phyloP scores from a whole-genome alignment of 352 stramenopile genomes.

The Phytopythium chamaehyphon region DNA sequence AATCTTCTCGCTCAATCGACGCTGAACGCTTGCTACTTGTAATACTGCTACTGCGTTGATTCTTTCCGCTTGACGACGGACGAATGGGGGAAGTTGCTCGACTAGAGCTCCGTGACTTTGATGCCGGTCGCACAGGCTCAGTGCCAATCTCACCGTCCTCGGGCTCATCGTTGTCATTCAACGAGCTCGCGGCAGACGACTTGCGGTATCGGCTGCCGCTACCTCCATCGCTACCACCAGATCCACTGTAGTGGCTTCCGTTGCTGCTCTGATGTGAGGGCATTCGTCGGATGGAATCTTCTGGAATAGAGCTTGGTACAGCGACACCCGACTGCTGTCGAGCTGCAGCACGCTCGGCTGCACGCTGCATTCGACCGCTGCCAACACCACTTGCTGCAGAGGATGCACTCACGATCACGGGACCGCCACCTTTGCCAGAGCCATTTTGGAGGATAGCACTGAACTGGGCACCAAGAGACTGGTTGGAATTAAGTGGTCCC shows the following conservation, averaged over 20 bases:
- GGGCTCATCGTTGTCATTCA: slow-evolving; percentile 26
- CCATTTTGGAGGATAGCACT: slow-evolving; percentile 71
- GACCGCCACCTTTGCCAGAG: slow-evolving; percentile 1
- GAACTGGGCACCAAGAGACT: slow-evolving; percentile 64
- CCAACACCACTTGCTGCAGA: slow-evolving; percentile 15
- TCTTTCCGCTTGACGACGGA: slow-evolving; percentile 13
- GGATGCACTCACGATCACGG: slow-evolving; percentile 6
- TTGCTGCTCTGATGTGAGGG: slow-evolving; percentile 16
- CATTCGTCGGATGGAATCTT: slow-evolving; percentile 41
- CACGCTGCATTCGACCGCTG: slow-evolving; percentile 52
- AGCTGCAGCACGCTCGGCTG: slow-evolving; percentile 53
- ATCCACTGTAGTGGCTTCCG: slow-evolving; percentile 9
- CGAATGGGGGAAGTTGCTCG: slow-evolving; percentile 17
- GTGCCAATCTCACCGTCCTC: slow-evolving; percentile 52
- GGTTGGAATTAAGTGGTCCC: slow-evolving; percentile 31
- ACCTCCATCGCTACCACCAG: slow-evolving; percentile 9
- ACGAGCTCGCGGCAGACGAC: slow-evolving; percentile 18
- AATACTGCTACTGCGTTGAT: slow-evolving; percentile 1
- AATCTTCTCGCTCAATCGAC: slow-evolving; percentile 26
- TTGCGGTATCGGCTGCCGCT: slow-evolving; percentile 21
- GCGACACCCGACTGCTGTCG: slow-evolving; percentile 35
- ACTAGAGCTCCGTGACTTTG: slow-evolving; percentile 5
- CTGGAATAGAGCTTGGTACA: slow-evolving; percentile 6
- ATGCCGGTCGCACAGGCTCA: slow-evolving; percentile 13
- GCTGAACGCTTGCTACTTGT: slow-evolving; percentile 31